Base-by-base conservation (phyloP, 148 eudicot genomes). In the Amaranthus cruentus region DNA sequence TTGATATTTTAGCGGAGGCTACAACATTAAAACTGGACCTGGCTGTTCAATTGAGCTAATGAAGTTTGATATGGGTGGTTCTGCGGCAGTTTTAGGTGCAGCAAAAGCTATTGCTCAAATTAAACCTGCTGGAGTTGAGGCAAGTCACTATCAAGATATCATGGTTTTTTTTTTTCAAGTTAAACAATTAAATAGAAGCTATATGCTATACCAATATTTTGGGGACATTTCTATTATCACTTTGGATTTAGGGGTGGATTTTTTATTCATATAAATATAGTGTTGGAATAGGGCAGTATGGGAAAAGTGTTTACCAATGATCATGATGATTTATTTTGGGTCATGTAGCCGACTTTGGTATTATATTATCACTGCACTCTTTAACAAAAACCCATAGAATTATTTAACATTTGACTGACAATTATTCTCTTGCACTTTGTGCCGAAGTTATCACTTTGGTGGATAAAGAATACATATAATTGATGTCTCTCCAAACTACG, bases 31-130 rank as follows among this genome's bases (percentile, higher is more conserved):
- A 84, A 92, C 97, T 28, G 99, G 97, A 68, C 88, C 92, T 55
- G 99, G 94, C 21, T 92, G 97, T 78, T 86, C 84, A 11, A 90
- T 95, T 75, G 99, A 95, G 83, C 85, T 87, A 62, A 95, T 95
- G 99, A 95, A 95, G 83, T 79, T 82, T 84, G 99, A 95, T 75
- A 92, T 95, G 99, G 99, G 99, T 73, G 99, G 99, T 59, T 86
- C 99, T 70, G 97, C 99, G 43, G 99, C 99, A 62, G 99, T 95
- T 57, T 81, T 95, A 14, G 99, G 97, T 76, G 99, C 99, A 68
- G 99, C 99, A 64, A 96, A 96, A 87, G 96, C 96, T 75, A 88
- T 96, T 75, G 99, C 89, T 76, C 96, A 96, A 87, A 96, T 96
- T 65, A 96, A 90, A 79, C 99, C 99, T 70, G 69, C 86, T 68